Base-by-base conservation (phyloP, 179 eudicot genomes). In the Patellifolia procumbens region DNA sequence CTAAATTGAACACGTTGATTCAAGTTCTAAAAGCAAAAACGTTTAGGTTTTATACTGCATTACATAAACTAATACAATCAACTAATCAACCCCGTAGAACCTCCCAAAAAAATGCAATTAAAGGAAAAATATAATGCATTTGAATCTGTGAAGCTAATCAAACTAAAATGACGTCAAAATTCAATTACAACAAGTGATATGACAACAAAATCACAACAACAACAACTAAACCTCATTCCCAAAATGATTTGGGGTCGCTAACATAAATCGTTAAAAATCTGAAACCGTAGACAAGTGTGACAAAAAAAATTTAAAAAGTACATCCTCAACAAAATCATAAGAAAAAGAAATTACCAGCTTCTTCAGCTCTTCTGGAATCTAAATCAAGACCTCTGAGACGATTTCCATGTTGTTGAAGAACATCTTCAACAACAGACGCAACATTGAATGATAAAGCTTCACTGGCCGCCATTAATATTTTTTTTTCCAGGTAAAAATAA, bases 301-400 rank as follows among this genome's bases (percentile, higher is more conserved):
- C 31, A 72, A 72, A 17, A 39, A 22, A 11, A 70, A 73, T n/a
- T 35, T 1, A 28, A 65, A 8, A 15, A 73, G 52, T 7, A 3
- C n/a, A n/a, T n/a, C n/a, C n/a, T 3, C 8, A 68, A 2, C 26
- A 31, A 61, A 46, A 45, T 24, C 3, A 58, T 13, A 37, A 16
- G 65, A 0, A 35, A 43, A 48, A 76, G 60, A 9, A 5, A 17
- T 65, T 87, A 91, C 97, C 97, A 67, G 97, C 98, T 85, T 89
- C 93, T 66, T 91, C 93, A 19, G 98, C 98, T 82, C 93, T 82
- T 59, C 98, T 89, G 28, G 95, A 89, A 51, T 90, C 97, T 72
- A 91, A 90, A 87, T 91, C 98, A 67, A 93, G 91, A 39, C 84
- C 88, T 69, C 84, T 80, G n/a, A 86, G 88, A 19, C 86, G 82